Percentiles rank a stretch among this genome's conserved stretches.
phyloP scores from a whole-genome alignment of 495 filamentous ascomycete species.

The Aspergillus campestris region DNA sequence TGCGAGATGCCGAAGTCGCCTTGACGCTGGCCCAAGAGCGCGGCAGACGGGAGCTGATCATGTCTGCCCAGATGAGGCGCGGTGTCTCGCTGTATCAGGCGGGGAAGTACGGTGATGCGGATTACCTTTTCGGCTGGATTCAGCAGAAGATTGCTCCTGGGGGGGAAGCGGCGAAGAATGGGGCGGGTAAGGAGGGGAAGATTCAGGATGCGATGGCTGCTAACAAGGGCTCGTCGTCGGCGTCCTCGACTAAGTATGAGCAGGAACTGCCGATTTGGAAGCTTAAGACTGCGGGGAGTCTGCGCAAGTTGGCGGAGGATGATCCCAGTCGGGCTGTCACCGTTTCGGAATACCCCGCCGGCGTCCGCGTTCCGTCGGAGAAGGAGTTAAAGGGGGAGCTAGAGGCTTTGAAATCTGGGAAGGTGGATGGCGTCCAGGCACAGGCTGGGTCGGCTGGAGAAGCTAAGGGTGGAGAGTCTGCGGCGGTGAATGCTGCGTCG shows the following conservation, averaged over 20 bases:
- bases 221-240: constrained; percentile 22
- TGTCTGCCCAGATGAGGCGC: constrained; percentile 71
- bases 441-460: background rate
- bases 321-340: constrained; percentile 50
- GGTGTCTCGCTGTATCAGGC: constrained; percentile 65
- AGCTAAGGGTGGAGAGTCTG: background rate
- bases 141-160: constrained; percentile 46
- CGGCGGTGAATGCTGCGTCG: constrained; percentile 11
- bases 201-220: constrained; percentile 25
- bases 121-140: constrained; percentile 60
- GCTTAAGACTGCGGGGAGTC: constrained; percentile 43
- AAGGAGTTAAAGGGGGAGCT: constrained; percentile 27
- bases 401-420: constrained; percentile 21
- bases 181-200: constrained; percentile 20
- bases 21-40: constrained; percentile 61
- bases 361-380: constrained; percentile 40
- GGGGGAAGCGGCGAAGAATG: constrained; percentile 39
- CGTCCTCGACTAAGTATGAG: constrained; percentile 48
- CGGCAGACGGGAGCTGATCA: constrained; percentile 71
- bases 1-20: constrained; percentile 74
- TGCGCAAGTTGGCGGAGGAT: constrained; percentile 48
- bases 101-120: constrained; percentile 66
- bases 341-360: constrained; percentile 53
- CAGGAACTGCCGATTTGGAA: constrained; percentile 51
- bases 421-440: constrained; percentile 3